Base-by-base conservation (phyloP, 129 eudicot species). In the Pittosporum tobira region DNA sequence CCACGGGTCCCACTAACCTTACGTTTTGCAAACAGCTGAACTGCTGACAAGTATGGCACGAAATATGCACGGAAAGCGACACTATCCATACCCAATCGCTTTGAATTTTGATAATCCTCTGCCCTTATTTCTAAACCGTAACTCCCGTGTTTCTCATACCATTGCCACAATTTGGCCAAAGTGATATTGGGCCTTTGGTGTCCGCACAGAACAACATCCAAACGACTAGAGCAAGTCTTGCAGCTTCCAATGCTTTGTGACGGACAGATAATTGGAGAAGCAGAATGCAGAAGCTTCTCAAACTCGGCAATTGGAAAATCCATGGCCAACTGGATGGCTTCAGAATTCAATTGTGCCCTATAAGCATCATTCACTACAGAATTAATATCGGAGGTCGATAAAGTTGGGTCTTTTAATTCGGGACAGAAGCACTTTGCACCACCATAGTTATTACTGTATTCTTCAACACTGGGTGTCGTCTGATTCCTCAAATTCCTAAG, bases 111-210 rank as follows among this genome's bases (percentile, higher is more conserved):
- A 52, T 11, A 19, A 45, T 63, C 65, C 21, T 66, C 52, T 0
- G 54, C 69, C 36, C 2, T 47, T 47, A 73, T 73, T 67, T 66
- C 71, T 31, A 73, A 37, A n/a, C 78, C 78, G 37, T 67, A 73
- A 45, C 26, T 44, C 38, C 78, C 78, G 30, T 62, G 78, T 56
- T 73, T 48, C 64, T 73, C 78, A 61, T 73, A 73, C 78, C 78
- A 73, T 47, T 66, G 34, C 78, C 78, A 73, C 54, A 73, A 44
- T 27, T 49, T 18, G 18, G 56, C 21, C 61, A 73, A 49, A 60
- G 65, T 15, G 20, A 67, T 53, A 48, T 54, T 52, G 3, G 73
- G 78, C 28, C 29, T 48, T 60, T 53, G 47, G 23, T 66, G 68
- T 21, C 37, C 8, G 43, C 65, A 60, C 25, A 66, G 53, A 51